Conservation (phyloP, 148 eudicot species). For the Diospyros kaki region DNA sequence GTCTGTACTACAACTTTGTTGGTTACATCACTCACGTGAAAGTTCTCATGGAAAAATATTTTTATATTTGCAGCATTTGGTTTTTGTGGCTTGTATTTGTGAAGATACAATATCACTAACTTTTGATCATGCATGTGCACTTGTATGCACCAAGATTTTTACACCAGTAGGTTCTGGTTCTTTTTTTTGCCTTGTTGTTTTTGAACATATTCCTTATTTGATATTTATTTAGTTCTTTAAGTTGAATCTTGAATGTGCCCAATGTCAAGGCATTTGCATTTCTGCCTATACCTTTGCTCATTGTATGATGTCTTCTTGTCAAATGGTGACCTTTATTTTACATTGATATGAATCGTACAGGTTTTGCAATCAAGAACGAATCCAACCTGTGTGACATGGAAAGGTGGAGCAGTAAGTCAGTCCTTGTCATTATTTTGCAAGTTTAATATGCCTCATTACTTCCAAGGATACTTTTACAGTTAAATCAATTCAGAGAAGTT, state of each 20-base stretch:
- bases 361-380: constrained; percentile 80
- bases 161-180: not conserved
- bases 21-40: no score
- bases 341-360: constrained; percentile 30
- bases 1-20: no score
- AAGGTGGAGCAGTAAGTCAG: constrained; percentile 91
- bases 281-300: not conserved
- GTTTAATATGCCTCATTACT: not conserved
- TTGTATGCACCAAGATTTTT: not conserved
- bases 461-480: not conserved
- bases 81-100: no score
- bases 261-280: constrained; percentile 1
- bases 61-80: no score
- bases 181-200: no score
- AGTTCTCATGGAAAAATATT: no score
- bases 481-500: not conserved
- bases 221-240: no score
- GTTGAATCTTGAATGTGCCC: no score
- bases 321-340: not conserved
- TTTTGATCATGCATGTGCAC: no score
- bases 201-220: no score
- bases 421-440: not conserved
- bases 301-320: not conserved
- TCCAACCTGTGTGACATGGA: constrained; percentile 73
- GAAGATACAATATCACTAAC: no score